These are phyloP conservation scores for Crotalaria pallida DNA, from an alignment of 306 rosid genomes.

Conservation along the genomic window DNA sequence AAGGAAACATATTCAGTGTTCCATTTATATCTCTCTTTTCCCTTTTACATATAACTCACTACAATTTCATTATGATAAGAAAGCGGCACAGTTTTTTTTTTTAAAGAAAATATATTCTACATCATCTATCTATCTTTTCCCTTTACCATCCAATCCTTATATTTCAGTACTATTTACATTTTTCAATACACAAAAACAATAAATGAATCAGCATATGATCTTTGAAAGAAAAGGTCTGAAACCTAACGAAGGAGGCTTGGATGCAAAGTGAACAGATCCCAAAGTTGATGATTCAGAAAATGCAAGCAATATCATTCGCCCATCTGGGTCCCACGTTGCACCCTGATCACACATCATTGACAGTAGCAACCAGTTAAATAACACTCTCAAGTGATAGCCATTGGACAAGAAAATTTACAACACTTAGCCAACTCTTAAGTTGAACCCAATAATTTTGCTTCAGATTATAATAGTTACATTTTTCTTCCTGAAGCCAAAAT, in stretches of 20 bases:
- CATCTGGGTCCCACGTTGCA: constrained; percentile 98
- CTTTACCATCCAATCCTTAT: constrained; percentile 1
- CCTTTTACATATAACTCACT: not conserved
- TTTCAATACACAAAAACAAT: constrained; percentile 2
- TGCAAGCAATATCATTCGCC: constrained; percentile 82
- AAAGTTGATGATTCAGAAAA: constrained; percentile 78
- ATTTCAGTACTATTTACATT: not conserved
- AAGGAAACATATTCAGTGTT: not conserved
- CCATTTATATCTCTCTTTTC: not conserved
- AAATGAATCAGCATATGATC: constrained; percentile 19
- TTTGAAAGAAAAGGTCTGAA: constrained; percentile 17
- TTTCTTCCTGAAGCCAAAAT: too few species aligned
- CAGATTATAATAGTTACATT: not conserved
- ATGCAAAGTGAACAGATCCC: constrained; percentile 93
- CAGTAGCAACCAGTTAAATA: constrained; percentile 9
- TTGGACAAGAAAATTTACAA: constrained; percentile 3
- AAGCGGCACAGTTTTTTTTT: not conserved
- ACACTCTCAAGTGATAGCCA: not conserved
- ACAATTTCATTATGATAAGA: not conserved
- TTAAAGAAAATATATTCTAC: not conserved
- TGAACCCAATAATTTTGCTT: not conserved
- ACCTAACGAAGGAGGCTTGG: constrained; percentile 97
- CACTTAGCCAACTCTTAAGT: not conserved
- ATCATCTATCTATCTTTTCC: not conserved
- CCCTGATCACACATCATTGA: constrained; percentile 49